These are phyloP conservation scores for Beauveria australis DNA, from an alignment of 2,329 filamentous ascomycete genomes.

Conservation along the genomic window DNA sequence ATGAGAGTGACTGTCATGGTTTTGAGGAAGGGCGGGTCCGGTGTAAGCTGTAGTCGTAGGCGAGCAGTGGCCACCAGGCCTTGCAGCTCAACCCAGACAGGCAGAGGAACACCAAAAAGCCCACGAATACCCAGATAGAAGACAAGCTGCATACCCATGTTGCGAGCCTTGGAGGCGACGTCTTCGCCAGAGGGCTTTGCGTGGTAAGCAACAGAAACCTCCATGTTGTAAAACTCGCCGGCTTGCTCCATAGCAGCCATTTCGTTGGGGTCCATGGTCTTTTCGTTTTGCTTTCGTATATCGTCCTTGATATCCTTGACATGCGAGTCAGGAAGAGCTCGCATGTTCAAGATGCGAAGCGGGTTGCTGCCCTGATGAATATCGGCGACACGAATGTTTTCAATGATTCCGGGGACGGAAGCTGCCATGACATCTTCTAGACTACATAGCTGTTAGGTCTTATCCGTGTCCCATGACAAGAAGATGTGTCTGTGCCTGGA, in stretches of 20 bases:
- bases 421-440: slow-evolving; percentile 86
- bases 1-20: slow-evolving; percentile 89
- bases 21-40: slow-evolving; percentile 87
- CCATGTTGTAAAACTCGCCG: slow-evolving; percentile 87
- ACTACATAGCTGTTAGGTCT: slow-evolving; percentile 19
- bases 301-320: slow-evolving; percentile 75
- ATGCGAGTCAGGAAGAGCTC: slow-evolving; percentile 66
- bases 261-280: slow-evolving; percentile 78
- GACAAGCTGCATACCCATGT: slow-evolving; percentile 94
- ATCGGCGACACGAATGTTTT: slow-evolving; percentile 90
- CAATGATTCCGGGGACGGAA: slow-evolving; percentile 81
- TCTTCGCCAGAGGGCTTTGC: slow-evolving; percentile 64
- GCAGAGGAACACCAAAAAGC: slow-evolving; percentile 79
- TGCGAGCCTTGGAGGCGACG: slow-evolving; percentile 74
- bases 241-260: slow-evolving; percentile 83
- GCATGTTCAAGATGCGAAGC: slow-evolving; percentile 76
- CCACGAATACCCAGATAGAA: slow-evolving; percentile 91
- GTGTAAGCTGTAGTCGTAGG: slow-evolving; percentile 74
- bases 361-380: slow-evolving; percentile 92
- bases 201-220: slow-evolving; percentile 86
- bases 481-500: no score
- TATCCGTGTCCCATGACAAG: not conserved
- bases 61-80: slow-evolving; percentile 84
- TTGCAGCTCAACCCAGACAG: slow-evolving; percentile 83
- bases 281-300: slow-evolving; percentile 69